Percentiles rank a stretch among this genome's conserved stretches.
Conservation (phyloP, 768 basidiomycete species). For the Russula sp. region DNA sequence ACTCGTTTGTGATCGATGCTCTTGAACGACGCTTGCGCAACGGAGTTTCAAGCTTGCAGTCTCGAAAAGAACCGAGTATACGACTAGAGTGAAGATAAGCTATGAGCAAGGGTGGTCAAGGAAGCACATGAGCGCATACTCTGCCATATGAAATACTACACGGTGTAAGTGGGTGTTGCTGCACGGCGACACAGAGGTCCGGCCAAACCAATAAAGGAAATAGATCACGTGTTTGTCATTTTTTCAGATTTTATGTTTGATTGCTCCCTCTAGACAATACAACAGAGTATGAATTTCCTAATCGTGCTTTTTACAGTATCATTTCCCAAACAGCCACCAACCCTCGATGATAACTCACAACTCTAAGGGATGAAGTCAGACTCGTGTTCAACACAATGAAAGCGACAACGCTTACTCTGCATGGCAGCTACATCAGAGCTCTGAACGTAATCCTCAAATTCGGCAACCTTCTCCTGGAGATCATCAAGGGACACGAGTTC, state of each 20-base stretch:
- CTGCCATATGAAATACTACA: constrained; percentile 13
- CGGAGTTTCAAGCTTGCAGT: constrained; percentile 29
- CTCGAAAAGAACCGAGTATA: constrained; percentile 23
- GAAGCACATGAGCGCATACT: constrained; percentile 15
- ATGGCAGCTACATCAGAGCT: constrained; percentile 90
- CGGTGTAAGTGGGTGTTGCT: background rate
- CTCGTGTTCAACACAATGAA: background rate
- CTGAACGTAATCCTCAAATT: constrained; percentile 87
- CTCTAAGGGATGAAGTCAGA: constrained; percentile 31
- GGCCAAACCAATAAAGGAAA: constrained; percentile 7
- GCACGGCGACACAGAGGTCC: background rate
- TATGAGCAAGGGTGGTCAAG: background rate
- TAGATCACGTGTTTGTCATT: constrained; percentile 1
- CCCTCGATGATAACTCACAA: constrained; percentile 44
- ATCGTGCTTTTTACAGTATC: background rate
- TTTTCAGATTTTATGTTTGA: too few species aligned
- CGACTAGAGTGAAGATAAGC: constrained; percentile 12
- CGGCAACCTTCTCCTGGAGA: constrained; percentile 84
- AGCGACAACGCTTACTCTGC: constrained; percentile 61
- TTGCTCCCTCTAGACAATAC: background rate
- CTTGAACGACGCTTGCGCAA: constrained; percentile 29
- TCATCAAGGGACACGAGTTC: constrained; percentile 92
- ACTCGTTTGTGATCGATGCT: constrained; percentile 30
- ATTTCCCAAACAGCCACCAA: background rate
- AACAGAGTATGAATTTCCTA: background rate